phyloP scores from a whole-genome alignment of 1,284 basidiomycete genomes.

The Fomitopsis pinicola region DNA sequence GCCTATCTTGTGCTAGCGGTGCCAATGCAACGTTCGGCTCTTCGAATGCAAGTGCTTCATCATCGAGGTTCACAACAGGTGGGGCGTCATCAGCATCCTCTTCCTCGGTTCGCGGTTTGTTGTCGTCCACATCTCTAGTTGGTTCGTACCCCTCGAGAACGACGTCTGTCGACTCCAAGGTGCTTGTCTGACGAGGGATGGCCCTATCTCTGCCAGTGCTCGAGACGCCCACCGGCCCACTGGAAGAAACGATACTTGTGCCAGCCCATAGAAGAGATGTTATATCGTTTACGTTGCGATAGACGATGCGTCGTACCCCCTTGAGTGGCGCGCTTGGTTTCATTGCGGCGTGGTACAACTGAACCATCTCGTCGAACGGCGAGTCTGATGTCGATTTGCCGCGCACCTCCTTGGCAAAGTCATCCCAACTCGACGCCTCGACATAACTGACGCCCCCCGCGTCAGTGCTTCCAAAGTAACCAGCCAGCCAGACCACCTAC shows the following conservation, averaged over 20 bases:
- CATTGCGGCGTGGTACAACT: constrained; percentile 18
- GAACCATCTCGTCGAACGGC: constrained; percentile 36
- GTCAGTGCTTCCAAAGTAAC: too few relatives aligned
- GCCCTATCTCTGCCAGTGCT: too few relatives aligned
- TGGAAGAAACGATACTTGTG: neutral
- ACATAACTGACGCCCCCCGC: constrained; percentile 10
- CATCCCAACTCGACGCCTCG: too few relatives aligned
- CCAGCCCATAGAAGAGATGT: constrained; percentile 10
- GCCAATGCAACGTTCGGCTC: too few relatives aligned
- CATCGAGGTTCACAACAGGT: neutral
- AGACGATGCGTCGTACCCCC: constrained; percentile 29
- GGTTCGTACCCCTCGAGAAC: neutral
- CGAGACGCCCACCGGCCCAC: too few relatives aligned
- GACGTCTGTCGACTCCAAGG: neutral
- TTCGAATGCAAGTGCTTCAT: neutral
- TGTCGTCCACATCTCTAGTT: neutral
- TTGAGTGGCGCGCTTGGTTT: too few relatives aligned
- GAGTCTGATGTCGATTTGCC: constrained; percentile 19
- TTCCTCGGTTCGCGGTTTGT: neutral
- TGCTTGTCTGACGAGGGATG: too few relatives aligned
- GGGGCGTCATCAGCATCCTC: neutral
- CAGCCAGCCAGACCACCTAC: too few relatives aligned
- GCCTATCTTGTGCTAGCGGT: neutral
- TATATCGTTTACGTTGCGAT: constrained; percentile 24
- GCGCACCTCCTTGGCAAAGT: too few relatives aligned